phyloP scores from a whole-genome alignment of 495 filamentous ascomycete species.

The Hyaloscypha finlandica region DNA sequence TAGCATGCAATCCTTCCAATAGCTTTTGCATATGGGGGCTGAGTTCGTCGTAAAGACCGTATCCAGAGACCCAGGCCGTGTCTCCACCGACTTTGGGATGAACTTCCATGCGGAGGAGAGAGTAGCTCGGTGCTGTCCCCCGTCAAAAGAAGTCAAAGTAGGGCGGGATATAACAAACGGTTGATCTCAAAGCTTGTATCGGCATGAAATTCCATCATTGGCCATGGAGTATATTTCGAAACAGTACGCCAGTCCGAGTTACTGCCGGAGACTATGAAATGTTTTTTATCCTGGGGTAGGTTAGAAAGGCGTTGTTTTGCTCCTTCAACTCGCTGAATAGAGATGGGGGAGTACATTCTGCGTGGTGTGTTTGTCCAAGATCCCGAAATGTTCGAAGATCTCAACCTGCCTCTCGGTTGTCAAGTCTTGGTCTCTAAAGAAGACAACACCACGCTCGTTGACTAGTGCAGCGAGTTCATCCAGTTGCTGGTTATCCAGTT shows the following conservation, averaged over 20 bases:
- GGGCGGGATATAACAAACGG: constrained; percentile 26
- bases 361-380: constrained; percentile 49
- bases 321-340: constrained; percentile 20
- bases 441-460: constrained; percentile 48
- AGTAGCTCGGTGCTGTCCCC: constrained; percentile 46
- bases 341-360: constrained; percentile 40
- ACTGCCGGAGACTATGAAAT: constrained; percentile 41
- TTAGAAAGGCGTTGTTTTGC: neutral
- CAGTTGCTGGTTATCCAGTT: constrained; percentile 41
- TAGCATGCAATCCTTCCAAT: constrained; percentile 50
- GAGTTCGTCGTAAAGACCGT: constrained; percentile 53
- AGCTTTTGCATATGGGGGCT: constrained; percentile 48
- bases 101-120: constrained; percentile 56
- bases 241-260: constrained; percentile 43
- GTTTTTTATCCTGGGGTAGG: constrained; percentile 30
- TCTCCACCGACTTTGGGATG: constrained; percentile 54
- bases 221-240: constrained; percentile 44
- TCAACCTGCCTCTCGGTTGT: constrained; percentile 51
- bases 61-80: constrained; percentile 52
- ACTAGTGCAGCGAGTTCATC: constrained; percentile 50
- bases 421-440: constrained; percentile 51
- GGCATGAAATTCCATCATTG: constrained; percentile 49
- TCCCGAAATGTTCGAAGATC: constrained; percentile 54
- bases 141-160: neutral
- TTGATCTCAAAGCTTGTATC: constrained; percentile 56